Evolutionary conservation across 2,329 filamentous ascomycete genomes (phyloP), one percentile per base, ranked within the genome.

Genomic region (Ceratocystis ficicola): DNA sequence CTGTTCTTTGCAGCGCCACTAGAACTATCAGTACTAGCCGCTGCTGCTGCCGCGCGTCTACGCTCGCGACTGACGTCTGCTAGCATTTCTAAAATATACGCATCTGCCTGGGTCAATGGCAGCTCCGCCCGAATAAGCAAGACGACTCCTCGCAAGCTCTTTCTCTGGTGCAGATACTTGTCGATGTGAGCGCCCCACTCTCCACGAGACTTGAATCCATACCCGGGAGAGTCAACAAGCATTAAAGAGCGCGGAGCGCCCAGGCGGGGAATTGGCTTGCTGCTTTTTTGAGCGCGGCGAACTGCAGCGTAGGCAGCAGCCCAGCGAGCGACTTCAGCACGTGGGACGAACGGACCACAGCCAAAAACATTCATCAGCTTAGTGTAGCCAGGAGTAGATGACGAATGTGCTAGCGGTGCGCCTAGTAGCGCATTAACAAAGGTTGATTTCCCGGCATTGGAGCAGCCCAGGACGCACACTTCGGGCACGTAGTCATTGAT

Each of bases 391-490:
- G 82, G 80, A 22, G 73, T 75, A 17, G 75, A 73, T 71, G 80
- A 81, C 28, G 81, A 80, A 61, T 77, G 75, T 12, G 82, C 82
- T 5, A 80, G 73, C 28, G 73, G 71, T 28, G 71, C 68, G 44
- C 86, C 86, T 1, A 86, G 83, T 44, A 95, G 81, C 20, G 88
- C 87, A 72, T 95, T 95, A 76, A 95, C 86, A 70, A 95, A 88
- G 17, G 89, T 90, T 1, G 89, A 94, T 74, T 95, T 95, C 72
- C 90, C 90, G 52, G 91, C 90, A 73, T 95, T 95, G 69, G 90
- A 91, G 71, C 92, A 90, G 55, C 90, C 90, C 46, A 95, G 84
- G 59, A 95, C 81, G 72, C 89, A 87, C 63, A 95, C 82, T 69
- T 85, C 83, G 57, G 83, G 83, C 3, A 79, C 74, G 68, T 76